These are phyloP conservation scores for Endocladia muricata DNA, from an alignment of 31 red algal species.

Conservation along the genomic window DNA sequence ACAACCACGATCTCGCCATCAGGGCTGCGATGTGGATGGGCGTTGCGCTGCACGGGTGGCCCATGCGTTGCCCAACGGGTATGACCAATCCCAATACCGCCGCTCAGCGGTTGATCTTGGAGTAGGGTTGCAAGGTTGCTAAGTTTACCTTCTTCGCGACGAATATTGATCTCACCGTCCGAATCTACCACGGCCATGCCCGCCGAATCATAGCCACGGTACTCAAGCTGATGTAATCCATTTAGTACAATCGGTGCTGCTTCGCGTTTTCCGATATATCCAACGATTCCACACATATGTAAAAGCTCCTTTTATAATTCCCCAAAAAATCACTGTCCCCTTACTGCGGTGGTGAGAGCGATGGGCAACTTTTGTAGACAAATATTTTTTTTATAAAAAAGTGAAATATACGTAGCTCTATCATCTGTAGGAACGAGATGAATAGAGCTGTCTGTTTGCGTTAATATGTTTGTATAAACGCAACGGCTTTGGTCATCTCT, in stretches of 20 bases:
- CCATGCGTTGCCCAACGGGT: slow-evolving; percentile 9
- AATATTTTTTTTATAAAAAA: background rate
- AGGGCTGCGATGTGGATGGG: background rate
- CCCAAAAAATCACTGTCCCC: background rate
- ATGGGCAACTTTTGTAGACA: too few species aligned
- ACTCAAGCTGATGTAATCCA: background rate
- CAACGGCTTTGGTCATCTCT: too few species aligned
- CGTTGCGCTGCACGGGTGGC: background rate
- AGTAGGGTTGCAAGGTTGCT: background rate
- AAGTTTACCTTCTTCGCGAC: background rate
- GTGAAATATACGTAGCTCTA: background rate
- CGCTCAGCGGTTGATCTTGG: background rate
- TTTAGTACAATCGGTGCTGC: background rate
- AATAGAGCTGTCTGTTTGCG: background rate
- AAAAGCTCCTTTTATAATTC: background rate
- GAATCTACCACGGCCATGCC: background rate
- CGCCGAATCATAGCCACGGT: slow-evolving; percentile 6
- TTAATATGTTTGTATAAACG: background rate
- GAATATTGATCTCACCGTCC: background rate
- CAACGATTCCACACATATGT: slow-evolving; percentile 6
- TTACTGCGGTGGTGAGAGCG: background rate
- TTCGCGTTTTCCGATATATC: background rate
- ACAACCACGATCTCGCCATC: background rate
- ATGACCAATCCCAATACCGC: background rate
- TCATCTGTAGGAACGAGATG: background rate